A percentile compares a stretch with the other conserved stretches of the same genome.
Conservation (phyloP, 2,329 filamentous ascomycete genomes). For the Bipolaris zeicola region DNA sequence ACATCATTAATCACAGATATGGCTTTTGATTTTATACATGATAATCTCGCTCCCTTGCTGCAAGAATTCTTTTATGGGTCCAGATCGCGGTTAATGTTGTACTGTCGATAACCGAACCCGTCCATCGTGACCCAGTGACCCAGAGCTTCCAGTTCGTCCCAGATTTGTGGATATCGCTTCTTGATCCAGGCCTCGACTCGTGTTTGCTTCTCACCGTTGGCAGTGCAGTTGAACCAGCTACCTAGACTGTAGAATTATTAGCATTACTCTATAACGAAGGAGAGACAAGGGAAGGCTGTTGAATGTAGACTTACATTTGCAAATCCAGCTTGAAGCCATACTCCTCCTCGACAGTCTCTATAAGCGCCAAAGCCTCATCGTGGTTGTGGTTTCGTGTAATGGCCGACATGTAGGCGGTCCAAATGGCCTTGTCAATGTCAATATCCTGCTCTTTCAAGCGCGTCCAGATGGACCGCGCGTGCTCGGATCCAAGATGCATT, state of each 20-base stretch:
- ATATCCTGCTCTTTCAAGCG: slow-evolving; percentile 77
- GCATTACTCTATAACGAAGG: background rate
- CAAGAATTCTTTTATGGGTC: slow-evolving; percentile 31
- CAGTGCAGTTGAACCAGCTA: slow-evolving; percentile 75
- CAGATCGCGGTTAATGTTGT: slow-evolving; percentile 42
- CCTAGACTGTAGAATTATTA: slow-evolving; percentile 63
- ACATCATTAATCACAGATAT: background rate
- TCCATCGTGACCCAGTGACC: slow-evolving; percentile 49
- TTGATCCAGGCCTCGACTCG: slow-evolving; percentile 77
- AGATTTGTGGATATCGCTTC: slow-evolving; percentile 68
- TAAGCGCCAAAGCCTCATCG: slow-evolving; percentile 68
- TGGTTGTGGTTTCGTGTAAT: slow-evolving; percentile 74
- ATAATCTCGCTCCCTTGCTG: background rate
- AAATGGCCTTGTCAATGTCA: slow-evolving; percentile 74
- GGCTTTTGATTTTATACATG: background rate
- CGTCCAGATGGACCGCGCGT: slow-evolving; percentile 67
- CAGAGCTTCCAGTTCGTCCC: slow-evolving; percentile 67
- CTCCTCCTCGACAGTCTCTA: slow-evolving; percentile 69
- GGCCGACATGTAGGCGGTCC: slow-evolving; percentile 76
- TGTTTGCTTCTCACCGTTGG: slow-evolving; percentile 67
- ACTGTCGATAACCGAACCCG: slow-evolving; percentile 45
- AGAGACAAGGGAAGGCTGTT: no score
- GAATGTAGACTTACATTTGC: slow-evolving; percentile 67
- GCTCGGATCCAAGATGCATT: slow-evolving; percentile 52
- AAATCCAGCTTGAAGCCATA: slow-evolving; percentile 71